phyloP scores from a whole-genome alignment of 2,329 filamentous ascomycete genomes.

The Ilyonectria mors-panacis region DNA sequence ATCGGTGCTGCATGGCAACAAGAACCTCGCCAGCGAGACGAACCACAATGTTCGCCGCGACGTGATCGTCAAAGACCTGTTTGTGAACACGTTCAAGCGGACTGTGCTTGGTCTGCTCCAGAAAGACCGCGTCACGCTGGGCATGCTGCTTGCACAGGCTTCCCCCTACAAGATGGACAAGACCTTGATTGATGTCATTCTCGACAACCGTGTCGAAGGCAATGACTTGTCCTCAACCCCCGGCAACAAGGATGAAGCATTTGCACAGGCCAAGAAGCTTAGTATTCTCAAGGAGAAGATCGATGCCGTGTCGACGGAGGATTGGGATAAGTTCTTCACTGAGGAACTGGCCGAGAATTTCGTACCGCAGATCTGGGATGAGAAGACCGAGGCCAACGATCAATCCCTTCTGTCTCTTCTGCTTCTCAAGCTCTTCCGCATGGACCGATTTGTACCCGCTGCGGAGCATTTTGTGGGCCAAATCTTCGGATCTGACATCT shows the following conservation, averaged over 20 bases:
- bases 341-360: slow-evolving; percentile 90
- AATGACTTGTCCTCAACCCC: slow-evolving; percentile 82
- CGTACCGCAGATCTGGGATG: slow-evolving; percentile 83
- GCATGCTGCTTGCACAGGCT: slow-evolving; percentile 94
- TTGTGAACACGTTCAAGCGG: slow-evolving; percentile 91
- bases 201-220: slow-evolving; percentile 83
- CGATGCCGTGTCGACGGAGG: slow-evolving; percentile 70
- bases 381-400: slow-evolving; percentile 74
- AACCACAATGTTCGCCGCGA: slow-evolving; percentile 87
- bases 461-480: slow-evolving; percentile 91
- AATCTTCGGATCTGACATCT: slow-evolving; percentile 87
- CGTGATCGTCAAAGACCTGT: slow-evolving; percentile 91
- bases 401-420: slow-evolving; percentile 87
- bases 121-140: slow-evolving; percentile 93
- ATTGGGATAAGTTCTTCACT: slow-evolving; percentile 86
- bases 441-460: slow-evolving; percentile 94
- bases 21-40: slow-evolving; percentile 77
- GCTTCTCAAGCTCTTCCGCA: slow-evolving; percentile 92
- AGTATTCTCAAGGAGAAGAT: slow-evolving; percentile 81
- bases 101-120: slow-evolving; percentile 95
- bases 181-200: slow-evolving; percentile 85
- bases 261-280: slow-evolving; percentile 78
- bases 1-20: slow-evolving; percentile 86
- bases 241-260: slow-evolving; percentile 76
- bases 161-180: slow-evolving; percentile 98